Evolutionary conservation across 2,329 filamentous ascomycete species (phyloP), one percentile per base, ranked within the genome.

Genomic region (Didymella pomorum): DNA sequence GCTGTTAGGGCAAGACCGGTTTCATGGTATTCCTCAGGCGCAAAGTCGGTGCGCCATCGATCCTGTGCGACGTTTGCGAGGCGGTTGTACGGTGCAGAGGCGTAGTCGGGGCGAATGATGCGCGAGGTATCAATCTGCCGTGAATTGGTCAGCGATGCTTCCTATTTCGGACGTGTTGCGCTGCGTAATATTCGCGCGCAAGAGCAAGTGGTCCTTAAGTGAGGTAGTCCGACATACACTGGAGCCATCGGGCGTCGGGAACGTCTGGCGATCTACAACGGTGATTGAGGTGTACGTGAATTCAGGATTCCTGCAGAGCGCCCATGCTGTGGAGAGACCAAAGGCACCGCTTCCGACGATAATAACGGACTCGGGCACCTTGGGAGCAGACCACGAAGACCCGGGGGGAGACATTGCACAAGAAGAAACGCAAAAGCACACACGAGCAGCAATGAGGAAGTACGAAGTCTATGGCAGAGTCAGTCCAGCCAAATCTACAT

Each of bases 101-200:
- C 88, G 72, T 98, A 98, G 81, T 98, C 94, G 35, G 88, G 83
- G 31, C 86, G 82, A 48, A 89, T 81, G 64, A 88, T 88, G 55
- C 86, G 85, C 21, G 84, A 87, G 44, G 80, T 80, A 72, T 89
- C 86, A 60, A 87, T 78, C 76, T 78, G 49, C 29, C 25, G 37
- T 14, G 43, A n/a, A 41, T 14, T 29, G 18, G 25, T 56, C 45
- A 61, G 58, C 21, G 12, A 28, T 44, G 50, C 41, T 54, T 54
- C 56, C 50, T 41, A 26, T 35, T 46, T 41, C 45, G 56, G 56
- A 54, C 20, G 33, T 20, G 14, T 45, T 50, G 56, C 56, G 39
- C 39, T 47, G 12, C 20, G 28, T 20, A n/a, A n/a, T n/a, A 33
- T 21, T 29, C 33, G 49, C 28, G 29, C 33, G 44, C 21, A 11